phyloP scores from a whole-genome alignment of 2,329 filamentous ascomycete genomes.

The Colletotrichum sublineola region DNA sequence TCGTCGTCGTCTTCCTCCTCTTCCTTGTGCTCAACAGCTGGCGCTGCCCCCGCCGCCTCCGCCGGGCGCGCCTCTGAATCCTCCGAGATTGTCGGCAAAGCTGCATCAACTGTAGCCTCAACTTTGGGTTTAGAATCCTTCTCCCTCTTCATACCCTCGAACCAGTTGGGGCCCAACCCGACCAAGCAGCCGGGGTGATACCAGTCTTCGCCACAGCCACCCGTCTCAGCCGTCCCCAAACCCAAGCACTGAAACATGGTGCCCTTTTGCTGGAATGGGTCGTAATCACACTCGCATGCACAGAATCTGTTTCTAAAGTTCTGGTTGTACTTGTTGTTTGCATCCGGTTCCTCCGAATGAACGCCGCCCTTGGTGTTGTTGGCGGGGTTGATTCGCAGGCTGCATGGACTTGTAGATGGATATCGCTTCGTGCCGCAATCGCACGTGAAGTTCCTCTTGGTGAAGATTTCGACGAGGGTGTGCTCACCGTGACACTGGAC shows the following conservation, averaged over 20 bases:
- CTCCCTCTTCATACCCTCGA: constrained; percentile 63
- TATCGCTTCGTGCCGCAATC: constrained; percentile 93
- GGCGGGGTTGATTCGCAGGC: constrained; percentile 76
- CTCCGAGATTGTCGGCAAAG: constrained; percentile 65
- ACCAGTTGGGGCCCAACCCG: constrained; percentile 82
- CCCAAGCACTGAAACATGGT: constrained; percentile 99
- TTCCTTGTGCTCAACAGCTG: constrained; percentile 36
- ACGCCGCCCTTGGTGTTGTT: constrained; percentile 84
- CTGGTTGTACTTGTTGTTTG: constrained; percentile 90
- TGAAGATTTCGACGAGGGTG: constrained; percentile 93
- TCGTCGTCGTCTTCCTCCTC: constrained; percentile 62
- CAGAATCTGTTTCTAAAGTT: constrained; percentile 97
- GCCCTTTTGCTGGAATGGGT: constrained; percentile 89
- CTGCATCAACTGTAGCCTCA: constrained; percentile 41
- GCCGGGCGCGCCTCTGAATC: constrained; percentile 54
- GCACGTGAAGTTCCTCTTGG: constrained; percentile 94
- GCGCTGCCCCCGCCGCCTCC: constrained; percentile 42
- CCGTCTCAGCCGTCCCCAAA: constrained; percentile 81
- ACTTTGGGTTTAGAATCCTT: constrained; percentile 48
- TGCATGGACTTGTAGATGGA: constrained; percentile 78
- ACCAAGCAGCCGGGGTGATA: constrained; percentile 95
- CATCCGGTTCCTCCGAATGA: constrained; percentile 78
- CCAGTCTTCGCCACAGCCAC: constrained; percentile 97
- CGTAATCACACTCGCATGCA: constrained; percentile 88
- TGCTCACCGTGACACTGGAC: constrained; percentile 98